Evolutionary conservation across 257 asterid genomes (phyloP).

Genomic region (Solanum ossicruentum): DNA sequence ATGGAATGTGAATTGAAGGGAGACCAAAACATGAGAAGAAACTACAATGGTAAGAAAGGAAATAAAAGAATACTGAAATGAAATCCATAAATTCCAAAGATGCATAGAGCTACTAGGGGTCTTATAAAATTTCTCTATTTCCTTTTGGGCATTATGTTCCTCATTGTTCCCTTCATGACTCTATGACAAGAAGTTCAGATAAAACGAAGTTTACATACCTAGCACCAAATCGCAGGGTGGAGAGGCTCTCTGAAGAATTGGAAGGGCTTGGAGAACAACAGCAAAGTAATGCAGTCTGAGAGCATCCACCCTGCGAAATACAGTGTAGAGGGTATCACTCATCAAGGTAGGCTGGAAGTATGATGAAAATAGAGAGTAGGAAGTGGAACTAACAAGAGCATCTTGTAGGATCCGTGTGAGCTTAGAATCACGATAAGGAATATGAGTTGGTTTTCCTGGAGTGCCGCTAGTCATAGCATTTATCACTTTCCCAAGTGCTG

Average conservation of each 20-base stretch:
- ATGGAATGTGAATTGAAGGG: neutral
- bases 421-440: conserved; percentile 84
- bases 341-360: neutral
- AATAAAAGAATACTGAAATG: neutral
- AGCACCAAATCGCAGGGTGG: conserved; percentile 83
- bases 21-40: neutral
- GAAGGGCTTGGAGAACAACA: conserved; percentile 89
- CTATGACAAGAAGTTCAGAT: neutral
- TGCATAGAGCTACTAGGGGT: neutral
- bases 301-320: conserved; percentile 57
- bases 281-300: conserved; percentile 71
- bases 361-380: neutral
- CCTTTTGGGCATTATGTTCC: neutral
- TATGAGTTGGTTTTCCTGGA: conserved; percentile 44
- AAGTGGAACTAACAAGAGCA: conserved; percentile 50
- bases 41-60: neutral
- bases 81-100: neutral
- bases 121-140: neutral
- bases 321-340: conserved; percentile 10
- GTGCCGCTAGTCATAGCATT: conserved; percentile 55
- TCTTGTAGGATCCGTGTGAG: conserved; percentile 81
- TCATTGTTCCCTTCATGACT: neutral
- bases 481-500: conserved; percentile 84
- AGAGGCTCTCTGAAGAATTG: conserved; percentile 69
- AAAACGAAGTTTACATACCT: conserved; percentile 25